These are phyloP conservation scores for Mrakia gelida DNA, from an alignment of 768 basidiomycete species.

Conservation along the genomic window DNA sequence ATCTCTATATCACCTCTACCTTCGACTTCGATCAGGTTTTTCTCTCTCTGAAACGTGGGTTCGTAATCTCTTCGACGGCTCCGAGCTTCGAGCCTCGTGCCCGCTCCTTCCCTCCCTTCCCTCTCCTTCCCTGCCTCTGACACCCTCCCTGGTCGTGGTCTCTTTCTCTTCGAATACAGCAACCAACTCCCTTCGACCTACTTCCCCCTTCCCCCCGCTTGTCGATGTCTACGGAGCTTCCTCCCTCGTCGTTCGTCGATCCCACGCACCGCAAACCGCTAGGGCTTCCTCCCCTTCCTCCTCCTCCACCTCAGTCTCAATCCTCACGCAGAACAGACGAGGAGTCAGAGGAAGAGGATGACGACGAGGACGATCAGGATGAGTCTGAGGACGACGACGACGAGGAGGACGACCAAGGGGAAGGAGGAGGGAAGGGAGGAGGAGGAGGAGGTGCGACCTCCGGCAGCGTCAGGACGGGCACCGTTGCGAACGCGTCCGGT, in stretches of 20 bases:
- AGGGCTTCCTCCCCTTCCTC: neutral
- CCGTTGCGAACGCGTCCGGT: neutral
- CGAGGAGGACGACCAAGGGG: neutral
- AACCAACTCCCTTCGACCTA: neutral
- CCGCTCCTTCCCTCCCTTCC: constrained; percentile 3
- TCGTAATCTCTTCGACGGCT: too few relatives aligned
- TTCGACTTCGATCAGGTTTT: too few relatives aligned
- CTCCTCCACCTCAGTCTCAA: neutral
- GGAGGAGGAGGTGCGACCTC: neutral
- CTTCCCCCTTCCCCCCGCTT: neutral
- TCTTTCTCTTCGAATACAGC: too few relatives aligned
- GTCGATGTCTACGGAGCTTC: neutral
- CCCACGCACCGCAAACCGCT: neutral
- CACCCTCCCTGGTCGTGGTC: neutral
- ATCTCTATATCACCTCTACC: too few relatives aligned
- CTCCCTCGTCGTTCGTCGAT: neutral
- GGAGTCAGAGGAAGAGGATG: neutral
- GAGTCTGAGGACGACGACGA: neutral
- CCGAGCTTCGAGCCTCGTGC: too few relatives aligned
- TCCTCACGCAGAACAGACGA: neutral
- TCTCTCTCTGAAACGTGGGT: too few relatives aligned
- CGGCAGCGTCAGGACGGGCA: neutral
- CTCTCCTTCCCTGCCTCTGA: neutral
- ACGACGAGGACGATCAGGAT: neutral
- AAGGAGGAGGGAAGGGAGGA: neutral